Evolutionary conservation across 768 basidiomycete genomes (phyloP).

Genomic region (Pleurotus citrinopileatus): DNA sequence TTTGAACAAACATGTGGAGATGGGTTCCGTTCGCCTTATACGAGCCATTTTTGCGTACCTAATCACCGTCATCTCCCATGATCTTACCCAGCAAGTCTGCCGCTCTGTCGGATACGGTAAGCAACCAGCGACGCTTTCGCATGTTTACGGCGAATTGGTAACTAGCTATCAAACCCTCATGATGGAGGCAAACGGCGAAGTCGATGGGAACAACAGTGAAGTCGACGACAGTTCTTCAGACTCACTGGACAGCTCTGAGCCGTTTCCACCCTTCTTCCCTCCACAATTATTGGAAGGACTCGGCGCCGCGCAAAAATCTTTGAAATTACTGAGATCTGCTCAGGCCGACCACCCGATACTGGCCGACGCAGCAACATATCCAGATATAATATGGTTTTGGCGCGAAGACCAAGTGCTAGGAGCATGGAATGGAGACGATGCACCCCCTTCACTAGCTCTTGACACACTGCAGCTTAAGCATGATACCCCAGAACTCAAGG

Average conservation of each 20-base stretch:
- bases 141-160: not conserved
- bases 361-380: slow-evolving; percentile 19
- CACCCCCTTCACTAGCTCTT: not conserved
- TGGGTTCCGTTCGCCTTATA: slow-evolving; percentile 44
- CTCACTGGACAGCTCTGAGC: slow-evolving; percentile 23
- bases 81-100: slow-evolving; percentile 59
- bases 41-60: slow-evolving; percentile 63
- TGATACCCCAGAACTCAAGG: slow-evolving; percentile 19
- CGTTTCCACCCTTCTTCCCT: slow-evolving; percentile 67
- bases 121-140: slow-evolving; percentile 17
- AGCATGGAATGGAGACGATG: slow-evolving; percentile 34
- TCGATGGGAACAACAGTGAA: slow-evolving; percentile 36
- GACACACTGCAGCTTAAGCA: not conserved
- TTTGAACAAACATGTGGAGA: slow-evolving; percentile 51
- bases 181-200: slow-evolving; percentile 35
- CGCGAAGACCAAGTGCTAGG: slow-evolving; percentile 46
- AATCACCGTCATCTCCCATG: slow-evolving; percentile 59
- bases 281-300: slow-evolving; percentile 46
- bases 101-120: slow-evolving; percentile 55
- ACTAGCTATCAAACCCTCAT: slow-evolving; percentile 27
- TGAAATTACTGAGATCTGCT: slow-evolving; percentile 62
- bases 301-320: slow-evolving; percentile 65
- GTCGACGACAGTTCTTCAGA: slow-evolving; percentile 31
- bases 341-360: slow-evolving; percentile 63
- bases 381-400: slow-evolving; percentile 62